phyloP scores from a whole-genome alignment of 176 grass and related monocot species.

The Aegilops speltoides region DNA sequence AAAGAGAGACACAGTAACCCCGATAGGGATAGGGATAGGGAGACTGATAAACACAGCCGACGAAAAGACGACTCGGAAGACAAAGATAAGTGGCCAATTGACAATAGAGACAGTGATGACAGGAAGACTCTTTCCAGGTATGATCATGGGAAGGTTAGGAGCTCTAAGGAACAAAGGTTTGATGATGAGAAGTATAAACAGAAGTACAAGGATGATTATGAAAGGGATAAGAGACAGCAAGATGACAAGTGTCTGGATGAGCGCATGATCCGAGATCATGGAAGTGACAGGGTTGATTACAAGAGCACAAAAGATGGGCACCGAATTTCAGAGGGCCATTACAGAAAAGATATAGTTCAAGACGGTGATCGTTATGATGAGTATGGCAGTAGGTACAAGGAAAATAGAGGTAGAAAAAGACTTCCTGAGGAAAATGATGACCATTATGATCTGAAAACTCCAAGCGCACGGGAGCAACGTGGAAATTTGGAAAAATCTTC shows the following conservation, averaged over 20 bases:
- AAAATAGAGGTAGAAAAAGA: conserved; percentile 68
- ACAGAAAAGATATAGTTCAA: conserved; percentile 61
- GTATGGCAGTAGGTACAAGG: conserved; percentile 62
- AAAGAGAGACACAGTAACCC: conserved; percentile 55
- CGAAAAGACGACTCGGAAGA: conserved; percentile 66
- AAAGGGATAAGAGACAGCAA: conserved; percentile 55
- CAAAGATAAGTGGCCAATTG: conserved; percentile 60
- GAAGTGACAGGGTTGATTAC: conserved; percentile 58
- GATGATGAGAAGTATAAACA: conserved; percentile 81
- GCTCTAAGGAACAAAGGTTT: conserved; percentile 70
- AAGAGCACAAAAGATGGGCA: conserved; percentile 70
- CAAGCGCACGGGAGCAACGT: conserved; percentile 46
- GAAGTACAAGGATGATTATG: conserved; percentile 66
- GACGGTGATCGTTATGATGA: conserved; percentile 68
- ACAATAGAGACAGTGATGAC: conserved; percentile 73
- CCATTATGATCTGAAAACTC: conserved; percentile 47
- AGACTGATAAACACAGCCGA: conserved; percentile 57
- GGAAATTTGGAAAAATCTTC: conserved; percentile 64
- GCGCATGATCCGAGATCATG: conserved; percentile 38
- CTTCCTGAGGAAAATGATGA: conserved; percentile 67
- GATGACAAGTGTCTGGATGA: conserved; percentile 64
- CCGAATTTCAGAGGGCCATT: conserved; percentile 57
- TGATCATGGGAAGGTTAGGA: conserved; percentile 71
- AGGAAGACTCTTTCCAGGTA: conserved; percentile 67
- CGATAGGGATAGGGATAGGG: conserved; percentile 27